Conservation (phyloP, 176 grass and related monocot species). For the Zea mays region DNA sequence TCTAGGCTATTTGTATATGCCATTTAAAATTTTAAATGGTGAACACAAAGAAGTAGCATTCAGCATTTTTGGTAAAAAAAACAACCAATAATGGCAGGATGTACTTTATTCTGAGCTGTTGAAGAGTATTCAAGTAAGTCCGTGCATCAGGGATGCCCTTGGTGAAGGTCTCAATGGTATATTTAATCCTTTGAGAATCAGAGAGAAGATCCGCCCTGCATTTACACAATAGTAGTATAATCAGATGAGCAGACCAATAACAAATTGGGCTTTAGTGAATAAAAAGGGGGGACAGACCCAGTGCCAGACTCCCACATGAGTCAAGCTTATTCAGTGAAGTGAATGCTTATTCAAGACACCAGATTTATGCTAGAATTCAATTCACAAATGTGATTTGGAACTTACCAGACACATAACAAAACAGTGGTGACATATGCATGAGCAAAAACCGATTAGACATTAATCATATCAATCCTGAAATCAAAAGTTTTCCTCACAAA, state of each 20-base stretch:
- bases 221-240: slow-evolving; percentile 30
- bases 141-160: slow-evolving; percentile 87
- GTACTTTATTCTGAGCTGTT: slow-evolving; percentile 90
- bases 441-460: not conserved
- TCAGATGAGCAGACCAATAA: slow-evolving; percentile 15
- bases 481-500: not conserved
- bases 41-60: not conserved
- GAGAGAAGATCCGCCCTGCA: slow-evolving; percentile 81
- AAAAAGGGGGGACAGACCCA: too few relatives aligned
- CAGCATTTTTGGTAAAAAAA: not conserved
- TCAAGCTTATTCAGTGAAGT: too few relatives aligned
- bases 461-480: slow-evolving; percentile 20
- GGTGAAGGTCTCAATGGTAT: slow-evolving; percentile 68
- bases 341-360: not conserved
- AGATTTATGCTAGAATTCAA: not conserved
- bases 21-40: not conserved
- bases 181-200: slow-evolving; percentile 77
- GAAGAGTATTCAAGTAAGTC: slow-evolving; percentile 76
- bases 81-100: not conserved
- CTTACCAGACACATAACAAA: not conserved
- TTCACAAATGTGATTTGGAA: slow-evolving; percentile 21
- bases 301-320: too few relatives aligned
- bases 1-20: not conserved
- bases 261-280: not conserved
- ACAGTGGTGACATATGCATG: not conserved